Base-by-base conservation (phyloP, 106 monocot genomes). In the Triglochin maritima region DNA sequence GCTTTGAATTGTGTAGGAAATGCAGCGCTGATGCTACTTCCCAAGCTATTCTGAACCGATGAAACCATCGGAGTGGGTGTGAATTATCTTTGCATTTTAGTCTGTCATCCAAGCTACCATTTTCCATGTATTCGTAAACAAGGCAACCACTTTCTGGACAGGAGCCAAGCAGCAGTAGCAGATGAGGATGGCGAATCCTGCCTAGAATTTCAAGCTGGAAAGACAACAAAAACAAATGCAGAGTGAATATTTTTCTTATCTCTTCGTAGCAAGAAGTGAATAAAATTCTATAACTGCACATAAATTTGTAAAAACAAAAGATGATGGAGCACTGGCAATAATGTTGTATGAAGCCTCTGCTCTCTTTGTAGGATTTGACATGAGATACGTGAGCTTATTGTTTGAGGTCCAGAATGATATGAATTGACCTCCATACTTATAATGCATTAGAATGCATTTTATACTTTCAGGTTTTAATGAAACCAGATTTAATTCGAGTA, bases 101-200 rank as follows among this genome's bases (percentile, higher is more conserved):
- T 54, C 83, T 77, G 51, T 93, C 93, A 64, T 83, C 77, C 11
- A 93, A 71, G 71, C 86, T 93, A 42, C 93, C 93, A 68, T 93
- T 88, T 78, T 86, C 73, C 92, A 92, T 92, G 78, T 79, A 88
- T 53, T 93, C 93, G 16, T 93, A 93, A 14, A 93, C 81, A 44
- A 93, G 63, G 57, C 85, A 88, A 11, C 88, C 79, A n/a, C 15
- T 55, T 49, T 88, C 83, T 10, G 81, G 83, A 60, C 93, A 88
- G 3, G 88, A 85, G 47, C 93, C 93, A 9, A 92, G 72, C 7
- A 92, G 80, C 55, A 86, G 70, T 17, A 93, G 71, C 15, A 93
- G 8, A 72, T 89, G 77, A 0, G 93, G 93, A 66, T 93, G 93
- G 6, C 70, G 81, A 62, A 93, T 82, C 67, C 81, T 78, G 49